These are phyloP conservation scores for Picea sitchensis DNA, from an alignment of 75 land plant species.

Conservation along the genomic window DNA sequence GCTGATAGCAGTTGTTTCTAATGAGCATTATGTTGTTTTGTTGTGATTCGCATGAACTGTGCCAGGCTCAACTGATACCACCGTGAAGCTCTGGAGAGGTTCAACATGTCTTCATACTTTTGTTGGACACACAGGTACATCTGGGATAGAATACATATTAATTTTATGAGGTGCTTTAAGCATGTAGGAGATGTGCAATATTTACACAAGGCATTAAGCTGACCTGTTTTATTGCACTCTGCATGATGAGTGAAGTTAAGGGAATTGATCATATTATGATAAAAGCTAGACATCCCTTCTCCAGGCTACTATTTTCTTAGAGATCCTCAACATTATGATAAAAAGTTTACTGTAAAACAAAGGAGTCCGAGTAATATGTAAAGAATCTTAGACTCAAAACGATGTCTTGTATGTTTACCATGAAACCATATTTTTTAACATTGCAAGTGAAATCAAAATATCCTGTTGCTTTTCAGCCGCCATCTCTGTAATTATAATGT, in stretches of 20 bases:
- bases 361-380: too few relatives aligned
- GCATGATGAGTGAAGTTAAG: neutral
- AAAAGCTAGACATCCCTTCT: too few relatives aligned
- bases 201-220: neutral
- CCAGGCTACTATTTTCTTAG: too few relatives aligned
- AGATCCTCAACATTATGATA: too few relatives aligned
- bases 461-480: too few relatives aligned
- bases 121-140: conserved; percentile 79
- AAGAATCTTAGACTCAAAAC: too few relatives aligned
- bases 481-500: too few relatives aligned
- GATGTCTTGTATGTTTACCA: neutral
- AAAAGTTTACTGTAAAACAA: too few relatives aligned
- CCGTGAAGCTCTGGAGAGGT: conserved; percentile 86
- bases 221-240: neutral
- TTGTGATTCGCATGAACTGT: neutral
- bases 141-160: neutral
- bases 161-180: neutral
- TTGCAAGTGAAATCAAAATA: neutral
- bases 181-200: neutral
- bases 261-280: neutral
- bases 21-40: neutral
- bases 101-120: conserved; percentile 63
- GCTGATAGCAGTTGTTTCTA: neutral
- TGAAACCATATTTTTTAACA: neutral
- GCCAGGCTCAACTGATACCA: conserved; percentile 88